A percentile compares a stretch with the other conserved stretches of the same genome.
Evolutionary conservation across 306 rosid species (phyloP).

Genomic region (Prunus persica): Prunus_persica_NCBIv2 NC_034012.1:5947001-5947500

Average conservation of each 20-base stretch:
- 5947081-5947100: too few species aligned
- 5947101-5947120: too few species aligned
- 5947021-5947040: too few species aligned
- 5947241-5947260: constrained; percentile 5
- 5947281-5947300: neutral
- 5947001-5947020: too few species aligned
- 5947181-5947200: neutral
- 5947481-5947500: constrained; percentile 60
- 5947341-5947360: constrained; percentile 58
- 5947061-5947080: too few species aligned
- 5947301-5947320: neutral
- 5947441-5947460: constrained; percentile 62
- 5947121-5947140: too few species aligned
- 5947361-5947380: constrained; percentile 57
- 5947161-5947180: neutral
- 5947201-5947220: neutral
- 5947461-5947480: constrained; percentile 52
- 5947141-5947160: too few species aligned
- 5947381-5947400: constrained; percentile 77
- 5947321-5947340: neutral
- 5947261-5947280: neutral
- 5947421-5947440: constrained; percentile 45
- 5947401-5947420: constrained; percentile 69
- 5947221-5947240: neutral
- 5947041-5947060: too few species aligned